Evolutionary conservation across 1,284 basidiomycete species (phyloP).

Genomic region (Puccinia polysora): DNA sequence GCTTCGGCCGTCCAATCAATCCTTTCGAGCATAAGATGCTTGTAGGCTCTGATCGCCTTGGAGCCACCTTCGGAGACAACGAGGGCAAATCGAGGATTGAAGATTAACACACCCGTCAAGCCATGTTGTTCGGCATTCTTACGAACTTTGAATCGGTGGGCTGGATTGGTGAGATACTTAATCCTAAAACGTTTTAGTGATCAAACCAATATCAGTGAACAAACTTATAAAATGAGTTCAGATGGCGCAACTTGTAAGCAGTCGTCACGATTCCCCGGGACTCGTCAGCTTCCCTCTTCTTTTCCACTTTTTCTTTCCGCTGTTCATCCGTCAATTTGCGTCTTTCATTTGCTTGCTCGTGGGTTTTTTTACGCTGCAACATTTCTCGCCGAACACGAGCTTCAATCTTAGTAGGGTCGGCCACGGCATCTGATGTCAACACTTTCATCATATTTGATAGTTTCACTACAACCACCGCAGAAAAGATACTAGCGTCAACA

Average conservation of each 20-base stretch:
- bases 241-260: constrained; percentile 73
- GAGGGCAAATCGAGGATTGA: constrained; percentile 79
- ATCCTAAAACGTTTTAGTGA: constrained; percentile 59
- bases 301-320: constrained; percentile 75
- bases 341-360: constrained; percentile 86
- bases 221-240: background rate
- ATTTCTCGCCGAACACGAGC: constrained; percentile 89
- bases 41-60: constrained; percentile 82
- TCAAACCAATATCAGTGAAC: background rate
- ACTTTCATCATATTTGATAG: constrained; percentile 97
- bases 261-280: constrained; percentile 77
- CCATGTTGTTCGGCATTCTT: constrained; percentile 89
- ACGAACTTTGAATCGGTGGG: constrained; percentile 92
- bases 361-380: constrained; percentile 75
- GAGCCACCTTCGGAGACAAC: constrained; percentile 88
- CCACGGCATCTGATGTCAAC: constrained; percentile 87
- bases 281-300: constrained; percentile 77
- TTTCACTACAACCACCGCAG: constrained; percentile 62
- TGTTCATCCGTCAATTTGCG: constrained; percentile 88
- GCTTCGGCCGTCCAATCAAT: constrained; percentile 93
- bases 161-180: constrained; percentile 79
- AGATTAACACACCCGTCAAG: constrained; percentile 81
- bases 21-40: constrained; percentile 76
- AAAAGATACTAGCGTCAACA: too few relatives aligned
- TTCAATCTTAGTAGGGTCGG: constrained; percentile 92